Evolutionary conservation across 2,329 filamentous ascomycete species (phyloP).

Genomic region (Alternaria angustiovoidea): DNA sequence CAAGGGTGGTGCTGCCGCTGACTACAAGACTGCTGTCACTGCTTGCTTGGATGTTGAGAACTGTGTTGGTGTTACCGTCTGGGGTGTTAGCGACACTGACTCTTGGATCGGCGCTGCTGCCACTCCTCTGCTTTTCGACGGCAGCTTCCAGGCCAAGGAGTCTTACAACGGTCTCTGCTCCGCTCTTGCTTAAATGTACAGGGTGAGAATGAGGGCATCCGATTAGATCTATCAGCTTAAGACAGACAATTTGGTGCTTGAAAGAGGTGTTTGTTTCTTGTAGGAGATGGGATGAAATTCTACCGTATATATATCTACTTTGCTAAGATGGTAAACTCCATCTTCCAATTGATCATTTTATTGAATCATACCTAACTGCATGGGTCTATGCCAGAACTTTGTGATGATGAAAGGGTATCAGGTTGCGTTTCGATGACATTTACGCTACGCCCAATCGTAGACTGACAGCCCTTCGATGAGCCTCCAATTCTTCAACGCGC

Average conservation of each 20-base stretch:
- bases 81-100: conserved; percentile 59
- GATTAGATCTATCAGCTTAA: not conserved
- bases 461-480: conserved; percentile 79
- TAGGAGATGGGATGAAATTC: conserved; percentile 2
- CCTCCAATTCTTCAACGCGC: conserved; percentile 92
- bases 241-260: not conserved
- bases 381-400: not conserved
- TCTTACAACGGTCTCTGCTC: conserved; percentile 45
- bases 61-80: conserved; percentile 73
- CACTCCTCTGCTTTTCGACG: conserved; percentile 55
- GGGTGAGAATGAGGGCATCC: not conserved
- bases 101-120: conserved; percentile 51
- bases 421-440: not conserved
- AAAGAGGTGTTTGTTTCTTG: not conserved
- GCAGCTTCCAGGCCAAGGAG: conserved; percentile 52
- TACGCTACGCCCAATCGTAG: conserved; percentile 62
- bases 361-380: not conserved
- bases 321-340: not conserved
- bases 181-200: conserved; percentile 13
- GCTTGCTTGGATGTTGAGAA: conserved; percentile 66
- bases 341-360: not conserved
- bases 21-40: conserved; percentile 64
- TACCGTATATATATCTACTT: conserved; percentile 5
- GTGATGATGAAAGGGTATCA: not conserved
- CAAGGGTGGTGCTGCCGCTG: conserved; percentile 60